Evolutionary conservation across 1,284 basidiomycete genomes (phyloP).

Genomic region (Rhodotorula sp.): DNA sequence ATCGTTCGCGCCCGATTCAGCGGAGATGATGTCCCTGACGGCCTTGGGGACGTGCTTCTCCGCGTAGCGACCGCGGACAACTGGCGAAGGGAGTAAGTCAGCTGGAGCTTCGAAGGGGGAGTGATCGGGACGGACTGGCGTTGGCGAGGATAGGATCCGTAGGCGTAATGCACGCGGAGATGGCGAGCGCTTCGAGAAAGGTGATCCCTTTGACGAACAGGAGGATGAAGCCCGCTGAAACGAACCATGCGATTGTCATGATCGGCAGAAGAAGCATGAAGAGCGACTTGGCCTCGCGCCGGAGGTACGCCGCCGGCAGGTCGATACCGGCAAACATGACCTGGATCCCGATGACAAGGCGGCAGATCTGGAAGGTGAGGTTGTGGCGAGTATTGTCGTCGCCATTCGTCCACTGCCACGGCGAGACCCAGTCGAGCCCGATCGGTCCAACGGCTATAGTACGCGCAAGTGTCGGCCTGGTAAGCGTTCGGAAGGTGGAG

Average conservation of each 20-base stretch:
- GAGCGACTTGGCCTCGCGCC: conserved; percentile 50
- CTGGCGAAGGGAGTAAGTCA: conserved; percentile 26
- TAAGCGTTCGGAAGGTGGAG: neutral
- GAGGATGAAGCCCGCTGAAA: conserved; percentile 50
- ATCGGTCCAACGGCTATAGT: conserved; percentile 39
- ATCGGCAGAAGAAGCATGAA: conserved; percentile 50
- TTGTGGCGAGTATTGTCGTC: conserved; percentile 30
- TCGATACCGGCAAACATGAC: conserved; percentile 53
- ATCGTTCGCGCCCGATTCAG: conserved; percentile 55
- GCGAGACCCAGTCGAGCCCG: conserved; percentile 38
- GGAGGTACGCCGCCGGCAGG: conserved; percentile 46
- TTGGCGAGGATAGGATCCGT: conserved; percentile 53
- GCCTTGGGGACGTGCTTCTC: conserved; percentile 52
- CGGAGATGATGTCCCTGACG: conserved; percentile 51
- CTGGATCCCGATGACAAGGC: conserved; percentile 50
- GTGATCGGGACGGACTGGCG: conserved; percentile 7
- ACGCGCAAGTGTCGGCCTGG: neutral
- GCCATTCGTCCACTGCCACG: conserved; percentile 35
- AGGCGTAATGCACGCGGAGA: conserved; percentile 53
- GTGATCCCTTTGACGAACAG: conserved; percentile 50
- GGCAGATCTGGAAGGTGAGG: conserved; percentile 52
- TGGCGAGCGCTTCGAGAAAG: conserved; percentile 52
- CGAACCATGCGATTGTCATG: conserved; percentile 54
- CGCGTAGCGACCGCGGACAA: conserved; percentile 52
- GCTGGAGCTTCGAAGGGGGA: neutral